phyloP scores from a whole-genome alignment of 345 rosid genomes.

The Gossypium sturtianum region DNA sequence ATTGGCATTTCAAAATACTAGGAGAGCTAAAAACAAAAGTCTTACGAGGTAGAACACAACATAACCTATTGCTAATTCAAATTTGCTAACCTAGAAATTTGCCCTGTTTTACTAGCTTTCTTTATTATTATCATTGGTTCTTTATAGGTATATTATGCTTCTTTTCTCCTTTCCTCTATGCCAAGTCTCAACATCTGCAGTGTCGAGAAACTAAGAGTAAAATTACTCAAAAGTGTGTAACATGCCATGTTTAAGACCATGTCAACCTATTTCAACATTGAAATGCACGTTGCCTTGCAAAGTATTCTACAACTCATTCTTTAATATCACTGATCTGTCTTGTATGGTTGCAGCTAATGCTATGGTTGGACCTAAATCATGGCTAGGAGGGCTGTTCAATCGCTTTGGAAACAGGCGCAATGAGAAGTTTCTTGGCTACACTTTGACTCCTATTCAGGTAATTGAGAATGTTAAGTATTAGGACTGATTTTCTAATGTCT shows the following conservation, averaged over 20 bases:
- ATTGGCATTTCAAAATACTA: background rate
- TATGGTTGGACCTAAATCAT: constrained; percentile 90
- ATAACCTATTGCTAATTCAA: background rate
- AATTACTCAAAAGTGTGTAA: background rate
- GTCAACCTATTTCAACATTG: background rate
- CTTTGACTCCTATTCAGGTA: constrained; percentile 73
- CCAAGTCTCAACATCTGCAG: background rate
- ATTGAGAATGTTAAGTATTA: constrained; percentile 1
- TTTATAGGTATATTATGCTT: background rate
- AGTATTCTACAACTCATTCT: background rate
- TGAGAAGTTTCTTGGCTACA: constrained; percentile 44
- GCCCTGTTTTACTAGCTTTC: background rate
- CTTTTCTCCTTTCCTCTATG: background rate
- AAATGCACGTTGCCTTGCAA: background rate
- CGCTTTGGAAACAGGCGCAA: constrained; percentile 49
- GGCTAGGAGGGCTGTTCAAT: constrained; percentile 86
- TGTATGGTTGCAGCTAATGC: constrained; percentile 59
- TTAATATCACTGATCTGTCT: constrained; percentile 17
- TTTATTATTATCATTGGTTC: background rate
- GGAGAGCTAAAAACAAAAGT: background rate
- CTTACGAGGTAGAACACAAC: background rate
- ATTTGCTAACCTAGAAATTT: background rate
- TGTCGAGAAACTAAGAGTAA: background rate
- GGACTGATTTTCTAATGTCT: background rate
- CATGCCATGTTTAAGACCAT: background rate